These are phyloP conservation scores for Ceratobasidium sp. DNA, from an alignment of 1,284 basidiomycete species.

Conservation along the genomic window DNA sequence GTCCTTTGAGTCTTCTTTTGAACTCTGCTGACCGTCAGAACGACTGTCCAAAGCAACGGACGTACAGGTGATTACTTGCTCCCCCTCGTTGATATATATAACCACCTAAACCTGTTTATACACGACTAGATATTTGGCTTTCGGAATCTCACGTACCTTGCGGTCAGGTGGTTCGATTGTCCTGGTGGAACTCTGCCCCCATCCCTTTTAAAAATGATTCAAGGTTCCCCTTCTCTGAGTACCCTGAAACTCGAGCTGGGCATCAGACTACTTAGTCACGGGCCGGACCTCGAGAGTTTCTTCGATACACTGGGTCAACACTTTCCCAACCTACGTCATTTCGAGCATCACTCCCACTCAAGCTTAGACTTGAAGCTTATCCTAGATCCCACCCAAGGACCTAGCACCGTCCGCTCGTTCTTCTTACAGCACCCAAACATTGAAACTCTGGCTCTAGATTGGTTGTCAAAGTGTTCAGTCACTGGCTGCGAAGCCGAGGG, in stretches of 20 bases:
- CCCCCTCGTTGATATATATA: too few relatives aligned
- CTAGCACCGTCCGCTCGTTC: slow-evolving; percentile 1
- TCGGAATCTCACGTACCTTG: background rate
- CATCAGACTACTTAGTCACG: background rate
- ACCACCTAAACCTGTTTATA: too few relatives aligned
- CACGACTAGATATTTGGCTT: background rate
- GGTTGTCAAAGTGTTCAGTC: background rate
- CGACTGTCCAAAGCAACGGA: too few relatives aligned
- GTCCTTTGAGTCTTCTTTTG: too few relatives aligned
- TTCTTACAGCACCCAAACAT: background rate
- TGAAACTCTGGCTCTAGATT: background rate
- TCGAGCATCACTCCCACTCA: background rate
- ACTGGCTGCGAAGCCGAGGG: background rate
- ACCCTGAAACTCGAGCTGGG: background rate
- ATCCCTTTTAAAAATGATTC: background rate
- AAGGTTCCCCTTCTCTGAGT: background rate
- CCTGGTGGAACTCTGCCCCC: too few relatives aligned
- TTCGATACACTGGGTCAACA: background rate
- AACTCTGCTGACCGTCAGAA: too few relatives aligned
- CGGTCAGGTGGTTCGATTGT: background rate
- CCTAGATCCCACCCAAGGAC: background rate
- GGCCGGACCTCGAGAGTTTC: background rate
- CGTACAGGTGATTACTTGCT: too few relatives aligned
- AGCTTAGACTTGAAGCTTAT: background rate
- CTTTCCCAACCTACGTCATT: background rate